Conservation (phyloP, 345 rosid genomes). For the Durio zibethinus region DNA sequence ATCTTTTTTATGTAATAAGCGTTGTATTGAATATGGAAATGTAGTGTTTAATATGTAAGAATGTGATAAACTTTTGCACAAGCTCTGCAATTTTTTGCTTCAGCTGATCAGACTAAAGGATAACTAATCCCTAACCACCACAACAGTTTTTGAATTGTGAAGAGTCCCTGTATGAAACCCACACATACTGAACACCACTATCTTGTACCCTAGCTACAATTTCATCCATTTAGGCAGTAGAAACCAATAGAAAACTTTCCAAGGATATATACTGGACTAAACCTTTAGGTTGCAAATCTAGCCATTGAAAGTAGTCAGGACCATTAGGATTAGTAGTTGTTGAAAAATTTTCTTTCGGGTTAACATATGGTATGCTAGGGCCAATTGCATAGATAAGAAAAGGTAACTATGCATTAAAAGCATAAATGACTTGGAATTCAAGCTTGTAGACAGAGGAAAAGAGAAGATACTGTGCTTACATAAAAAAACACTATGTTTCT, state of each 20-base stretch:
- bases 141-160: slow-evolving; percentile 11
- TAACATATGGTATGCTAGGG: slow-evolving; percentile 38
- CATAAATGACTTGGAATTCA: slow-evolving; percentile 23
- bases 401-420: slow-evolving; percentile 15
- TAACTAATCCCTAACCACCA: slow-evolving; percentile 15
- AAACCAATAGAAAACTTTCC: slow-evolving; percentile 20
- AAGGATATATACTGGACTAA: slow-evolving; percentile 17
- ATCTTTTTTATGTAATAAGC: too few relatives aligned
- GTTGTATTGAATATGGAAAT: too few relatives aligned
- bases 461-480: too few relatives aligned
- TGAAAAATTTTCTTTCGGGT: neutral
- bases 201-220: slow-evolving; percentile 9
- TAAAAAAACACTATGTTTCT: too few relatives aligned
- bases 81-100: too few relatives aligned
- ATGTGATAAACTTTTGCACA: too few relatives aligned
- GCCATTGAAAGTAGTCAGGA: slow-evolving; percentile 14
- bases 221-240: slow-evolving; percentile 18
- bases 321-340: neutral
- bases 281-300: slow-evolving; percentile 12
- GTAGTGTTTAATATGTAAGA: too few relatives aligned
- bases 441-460: slow-evolving; percentile 29
- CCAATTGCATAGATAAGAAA: slow-evolving; percentile 36
- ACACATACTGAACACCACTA: slow-evolving; percentile 20
- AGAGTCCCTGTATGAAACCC: slow-evolving; percentile 11
- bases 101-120: slow-evolving; percentile 40